Evolutionary conservation across 2,329 filamentous ascomycete species (phyloP), one percentile per base, ranked within the genome.

Genomic region (Chaetomiaceae sp.): DNA sequence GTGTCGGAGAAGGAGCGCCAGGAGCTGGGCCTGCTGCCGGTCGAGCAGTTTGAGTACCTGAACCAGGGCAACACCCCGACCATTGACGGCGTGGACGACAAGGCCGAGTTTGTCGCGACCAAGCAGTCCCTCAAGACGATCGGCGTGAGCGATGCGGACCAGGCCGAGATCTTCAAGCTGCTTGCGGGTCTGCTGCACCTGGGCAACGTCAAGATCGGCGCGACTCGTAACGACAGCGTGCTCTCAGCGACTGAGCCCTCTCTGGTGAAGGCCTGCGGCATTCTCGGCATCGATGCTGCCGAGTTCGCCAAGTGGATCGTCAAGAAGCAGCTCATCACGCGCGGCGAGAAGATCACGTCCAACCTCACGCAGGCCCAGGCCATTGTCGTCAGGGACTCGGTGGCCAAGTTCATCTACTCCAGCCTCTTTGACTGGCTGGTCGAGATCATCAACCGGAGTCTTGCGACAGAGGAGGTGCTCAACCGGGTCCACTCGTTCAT

Each of bases 361-460:
- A 96, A 96, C 68, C 74, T 99, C 58, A 95, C 88, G 22, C 90
- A 95, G 64, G 89, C 95, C 57, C 92, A 97, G 72, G 94, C 94
- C 27, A 82, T 88, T 34, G 92, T 99, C 53, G 94, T 99, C 14
- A 85, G 92, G 68, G 94, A 99, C 68, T 99, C 94, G 1, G 94
- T 99, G 47, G 91, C 94, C 66, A 99, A 99, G 71, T 99, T 92
- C 72, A 94, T 99, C 61, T 99, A 99, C 74, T 97, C 94, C 0
- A 96, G 91, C 68, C 74, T 99, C 55, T 99, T 99, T 69, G 94
- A 99, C 76, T 99, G 94, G 94, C 81, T 99, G 22, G 94, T 99
- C n/a, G 91, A 97, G 64, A 89, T 88, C 55, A 96, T 96, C 75
- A 99, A 99, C 74, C 78, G 78, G 63, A 91, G 91, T 68, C 77